Conservation (phyloP, 176 grass and related monocot species). For the Lolium rigidum region DNA sequence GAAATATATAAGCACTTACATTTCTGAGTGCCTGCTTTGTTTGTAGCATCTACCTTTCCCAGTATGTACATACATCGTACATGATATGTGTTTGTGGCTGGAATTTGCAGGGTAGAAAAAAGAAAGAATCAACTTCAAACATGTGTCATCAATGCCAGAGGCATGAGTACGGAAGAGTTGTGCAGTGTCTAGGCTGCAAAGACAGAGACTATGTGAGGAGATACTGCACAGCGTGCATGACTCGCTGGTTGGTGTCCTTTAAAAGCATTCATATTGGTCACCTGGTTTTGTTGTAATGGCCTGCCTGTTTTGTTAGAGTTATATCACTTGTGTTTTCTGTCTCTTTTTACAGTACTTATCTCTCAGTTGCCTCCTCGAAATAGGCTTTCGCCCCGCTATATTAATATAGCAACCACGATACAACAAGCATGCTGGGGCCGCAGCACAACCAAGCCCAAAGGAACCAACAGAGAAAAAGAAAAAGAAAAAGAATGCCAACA, state of each 20-base stretch:
- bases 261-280: not conserved
- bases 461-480: no score
- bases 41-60: not conserved
- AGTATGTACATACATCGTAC: not conserved
- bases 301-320: not conserved
- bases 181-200: slow-evolving; percentile 51
- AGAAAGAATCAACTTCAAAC: not conserved
- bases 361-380: no score
- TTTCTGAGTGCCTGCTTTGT: not conserved
- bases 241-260: slow-evolving; percentile 53
- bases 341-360: no score
- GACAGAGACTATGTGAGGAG: slow-evolving; percentile 2
- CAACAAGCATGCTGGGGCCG: no score
- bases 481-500: no score
- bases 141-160: slow-evolving; percentile 94
- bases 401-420: no score
- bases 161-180: slow-evolving; percentile 62
- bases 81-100: not conserved
- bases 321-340: no score
- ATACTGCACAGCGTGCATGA: slow-evolving; percentile 70
- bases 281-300: not conserved
- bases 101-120: slow-evolving; percentile 30
- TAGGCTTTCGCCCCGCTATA: no score
- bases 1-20: not conserved
- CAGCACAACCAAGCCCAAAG: no score